These are phyloP conservation scores for Gastrolobium villosum DNA, from an alignment of 306 rosid species.

Conservation along the genomic window DNA sequence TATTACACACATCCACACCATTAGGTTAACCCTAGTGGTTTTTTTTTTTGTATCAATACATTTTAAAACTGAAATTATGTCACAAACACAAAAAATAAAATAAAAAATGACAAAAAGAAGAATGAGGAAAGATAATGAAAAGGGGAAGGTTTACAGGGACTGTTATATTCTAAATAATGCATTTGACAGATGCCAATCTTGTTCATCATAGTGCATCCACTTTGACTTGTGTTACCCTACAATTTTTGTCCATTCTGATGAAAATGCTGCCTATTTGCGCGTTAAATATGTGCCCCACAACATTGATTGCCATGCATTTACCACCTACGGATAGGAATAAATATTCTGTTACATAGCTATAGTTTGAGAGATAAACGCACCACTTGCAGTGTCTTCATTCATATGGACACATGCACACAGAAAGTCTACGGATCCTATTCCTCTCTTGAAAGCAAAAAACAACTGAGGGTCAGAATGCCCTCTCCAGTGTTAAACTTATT, in stretches of 20 bases:
- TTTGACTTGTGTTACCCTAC: constrained; percentile 55
- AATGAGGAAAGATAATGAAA: constrained; percentile 7
- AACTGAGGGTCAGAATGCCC: not conserved
- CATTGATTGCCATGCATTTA: constrained; percentile 54
- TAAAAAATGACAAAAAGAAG: not conserved
- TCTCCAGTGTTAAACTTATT: not conserved
- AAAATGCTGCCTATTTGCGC: constrained; percentile 40
- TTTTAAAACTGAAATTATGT: constrained; percentile 6
- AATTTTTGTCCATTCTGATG: constrained; percentile 50
- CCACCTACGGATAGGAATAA: constrained; percentile 49
- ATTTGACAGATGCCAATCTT: constrained; percentile 28
- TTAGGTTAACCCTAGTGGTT: too few species aligned
- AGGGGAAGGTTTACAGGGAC: not conserved
- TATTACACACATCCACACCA: too few species aligned
- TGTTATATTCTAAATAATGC: constrained; percentile 24
- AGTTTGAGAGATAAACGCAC: constrained; percentile 42
- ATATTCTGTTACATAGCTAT: constrained; percentile 50
- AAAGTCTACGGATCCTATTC: not conserved
- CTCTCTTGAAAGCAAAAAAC: not conserved
- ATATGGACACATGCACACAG: not conserved
- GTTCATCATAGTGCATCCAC: constrained; percentile 33
- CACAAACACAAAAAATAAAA: not conserved
- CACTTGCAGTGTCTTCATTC: not conserved
- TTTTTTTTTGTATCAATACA: not conserved
- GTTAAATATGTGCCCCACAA: constrained; percentile 45